Evolutionary conservation across 345 rosid genomes (phyloP).

Genomic region (Crucihimalaya himalaica): DNA sequence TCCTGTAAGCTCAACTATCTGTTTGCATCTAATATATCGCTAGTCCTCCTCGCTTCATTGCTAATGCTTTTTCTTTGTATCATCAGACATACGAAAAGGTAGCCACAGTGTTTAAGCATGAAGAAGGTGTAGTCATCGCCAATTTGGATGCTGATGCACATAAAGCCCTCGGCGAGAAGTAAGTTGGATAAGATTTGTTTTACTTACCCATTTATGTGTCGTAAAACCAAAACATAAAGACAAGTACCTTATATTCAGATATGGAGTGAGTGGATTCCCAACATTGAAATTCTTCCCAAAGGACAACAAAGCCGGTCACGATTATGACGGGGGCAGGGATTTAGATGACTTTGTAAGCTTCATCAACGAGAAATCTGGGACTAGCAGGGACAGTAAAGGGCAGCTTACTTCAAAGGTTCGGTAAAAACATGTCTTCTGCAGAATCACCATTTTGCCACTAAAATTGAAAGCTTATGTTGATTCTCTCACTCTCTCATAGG

Average conservation of each 20-base stretch:
- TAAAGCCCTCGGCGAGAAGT: slow-evolving; percentile 82
- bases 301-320: slow-evolving; percentile 92
- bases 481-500: slow-evolving; percentile 46
- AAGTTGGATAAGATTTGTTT: slow-evolving; percentile 30
- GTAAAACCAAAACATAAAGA: not conserved
- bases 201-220: not conserved
- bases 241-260: slow-evolving; percentile 46
- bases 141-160: slow-evolving; percentile 91
- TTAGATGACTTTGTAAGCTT: slow-evolving; percentile 83
- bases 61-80: slow-evolving; percentile 13
- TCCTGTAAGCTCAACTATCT: slow-evolving; percentile 63
- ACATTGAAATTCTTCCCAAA: slow-evolving; percentile 90
- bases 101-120: slow-evolving; percentile 75
- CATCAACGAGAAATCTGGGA: slow-evolving; percentile 80
- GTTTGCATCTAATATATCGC: not conserved
- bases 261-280: slow-evolving; percentile 91
- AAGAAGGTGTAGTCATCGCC: slow-evolving; percentile 84
- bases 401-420: slow-evolving; percentile 76
- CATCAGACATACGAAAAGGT: slow-evolving; percentile 84
- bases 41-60: not conserved
- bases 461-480: not conserved
- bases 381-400: slow-evolving; percentile 89
- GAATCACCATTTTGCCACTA: not conserved
- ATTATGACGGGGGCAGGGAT: slow-evolving; percentile 89
- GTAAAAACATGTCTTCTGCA: slow-evolving; percentile 10